Evolutionary conservation across 495 filamentous ascomycete species (phyloP).

Genomic region (Tuber borchii): DNA sequence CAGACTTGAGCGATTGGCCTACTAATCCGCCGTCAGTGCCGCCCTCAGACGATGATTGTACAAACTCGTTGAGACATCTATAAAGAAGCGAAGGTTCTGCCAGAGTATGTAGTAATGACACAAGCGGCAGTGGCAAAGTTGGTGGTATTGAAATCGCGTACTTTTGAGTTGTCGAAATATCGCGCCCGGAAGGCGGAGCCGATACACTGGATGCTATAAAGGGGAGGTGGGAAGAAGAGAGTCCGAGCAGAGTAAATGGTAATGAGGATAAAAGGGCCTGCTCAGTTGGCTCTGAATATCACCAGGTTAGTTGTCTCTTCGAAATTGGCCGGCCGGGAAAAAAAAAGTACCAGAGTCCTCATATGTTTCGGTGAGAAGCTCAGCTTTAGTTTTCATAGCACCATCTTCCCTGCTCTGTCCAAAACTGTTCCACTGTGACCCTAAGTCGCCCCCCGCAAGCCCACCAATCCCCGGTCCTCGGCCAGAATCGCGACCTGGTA

Average conservation of each 20-base stretch:
- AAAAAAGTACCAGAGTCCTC: slow-evolving; percentile 28
- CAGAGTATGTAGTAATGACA: slow-evolving; percentile 79
- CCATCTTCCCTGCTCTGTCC: slow-evolving; percentile 8
- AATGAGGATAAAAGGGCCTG: slow-evolving; percentile 76
- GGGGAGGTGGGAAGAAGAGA: slow-evolving; percentile 75
- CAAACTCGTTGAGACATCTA: slow-evolving; percentile 67
- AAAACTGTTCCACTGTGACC: slow-evolving; percentile 28
- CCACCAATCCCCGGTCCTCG: slow-evolving; percentile 26
- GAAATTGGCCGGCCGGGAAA: background rate
- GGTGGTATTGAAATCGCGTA: slow-evolving; percentile 53
- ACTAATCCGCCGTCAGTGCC: slow-evolving; percentile 56
- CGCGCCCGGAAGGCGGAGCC: slow-evolving; percentile 20
- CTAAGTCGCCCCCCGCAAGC: slow-evolving; percentile 28
- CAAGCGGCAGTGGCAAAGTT: slow-evolving; percentile 72
- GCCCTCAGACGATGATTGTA: slow-evolving; percentile 62
- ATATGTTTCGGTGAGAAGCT: slow-evolving; percentile 30
- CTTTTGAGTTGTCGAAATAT: slow-evolving; percentile 18
- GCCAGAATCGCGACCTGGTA: slow-evolving; percentile 32
- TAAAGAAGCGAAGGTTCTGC: slow-evolving; percentile 92
- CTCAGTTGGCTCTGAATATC: slow-evolving; percentile 49
- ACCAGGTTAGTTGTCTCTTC: slow-evolving; percentile 13
- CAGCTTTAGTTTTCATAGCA: slow-evolving; percentile 39
- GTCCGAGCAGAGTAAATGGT: slow-evolving; percentile 88
- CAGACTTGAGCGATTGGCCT: slow-evolving; percentile 88
- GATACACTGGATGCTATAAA: slow-evolving; percentile 61